These are phyloP conservation scores for Sesbania bispinosa DNA, from an alignment of 306 rosid species.

Conservation along the genomic window DNA sequence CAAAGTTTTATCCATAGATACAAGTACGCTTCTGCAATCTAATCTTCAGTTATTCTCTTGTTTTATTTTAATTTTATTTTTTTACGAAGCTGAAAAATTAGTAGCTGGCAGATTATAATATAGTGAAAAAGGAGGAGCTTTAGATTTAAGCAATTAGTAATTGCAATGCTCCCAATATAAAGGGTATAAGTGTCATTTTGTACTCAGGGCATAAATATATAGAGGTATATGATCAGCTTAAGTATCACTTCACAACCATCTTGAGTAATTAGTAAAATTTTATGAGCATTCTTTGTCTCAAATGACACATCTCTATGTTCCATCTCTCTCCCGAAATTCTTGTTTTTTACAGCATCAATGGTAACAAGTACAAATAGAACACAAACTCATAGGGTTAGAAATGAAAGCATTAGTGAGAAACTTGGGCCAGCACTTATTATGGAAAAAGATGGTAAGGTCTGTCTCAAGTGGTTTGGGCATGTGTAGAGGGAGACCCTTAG, in stretches of 20 bases:
- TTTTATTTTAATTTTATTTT: not conserved
- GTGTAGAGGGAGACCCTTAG: no score
- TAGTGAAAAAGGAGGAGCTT: not conserved
- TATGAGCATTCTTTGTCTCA: not conserved
- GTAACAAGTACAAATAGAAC: conserved; percentile 13
- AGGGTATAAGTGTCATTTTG: not conserved
- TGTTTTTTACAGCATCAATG: not conserved
- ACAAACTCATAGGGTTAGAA: not conserved
- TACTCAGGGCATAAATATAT: not conserved
- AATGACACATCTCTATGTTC: not conserved
- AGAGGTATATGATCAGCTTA: no score
- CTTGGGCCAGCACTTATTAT: no score
- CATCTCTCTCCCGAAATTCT: not conserved
- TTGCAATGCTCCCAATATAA: not conserved
- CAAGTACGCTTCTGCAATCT: no score
- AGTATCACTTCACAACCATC: no score
- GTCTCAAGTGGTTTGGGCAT: no score
- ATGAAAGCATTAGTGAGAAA: no score
- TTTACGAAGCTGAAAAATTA: not conserved
- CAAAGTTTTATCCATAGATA: no score
- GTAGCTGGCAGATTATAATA: not conserved
- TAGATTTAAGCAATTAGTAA: not conserved
- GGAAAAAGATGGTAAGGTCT: no score
- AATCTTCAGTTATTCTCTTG: no score
- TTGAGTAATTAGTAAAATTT: no score